Base-by-base conservation (phyloP, 2,329 filamentous ascomycete species). In the Pestalotiopsis sp. region DNA sequence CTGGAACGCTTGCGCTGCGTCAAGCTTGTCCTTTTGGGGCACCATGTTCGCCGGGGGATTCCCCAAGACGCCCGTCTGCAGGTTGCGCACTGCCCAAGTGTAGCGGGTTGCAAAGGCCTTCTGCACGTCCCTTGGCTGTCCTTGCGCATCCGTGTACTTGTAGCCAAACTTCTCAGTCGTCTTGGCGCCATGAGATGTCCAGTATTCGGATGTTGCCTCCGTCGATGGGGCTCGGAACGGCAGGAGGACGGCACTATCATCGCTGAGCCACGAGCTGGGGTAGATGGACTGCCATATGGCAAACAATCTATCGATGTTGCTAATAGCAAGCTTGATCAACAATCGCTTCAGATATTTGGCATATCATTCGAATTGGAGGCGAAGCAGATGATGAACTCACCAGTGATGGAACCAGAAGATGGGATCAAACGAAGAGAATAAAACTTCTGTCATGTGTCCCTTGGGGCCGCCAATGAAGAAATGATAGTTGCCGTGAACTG, bases 211-310 rank as follows among this genome's bases (percentile, higher is more conserved):
- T 4, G 57, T 25, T 1, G 3, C 57, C 3, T 27, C 11, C 13
- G 14, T 31, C 1, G 23, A 20, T 4, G 23, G 27, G 25, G 57
- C 57, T 3, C 57, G 23, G 61, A 45, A 68, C 13, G 66, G 63
- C 13, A 61, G 31, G 3, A 39, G 41, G 23, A 31, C 23, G 17
- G 38, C 66, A 3, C n/a, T 13, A 23, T 64, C 59, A 20, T 62
- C 39, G 13, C 36, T 38, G 23, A 23, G n/a, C 68, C 68, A 69
- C 6, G 56, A 61, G 45, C 67, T 66, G 17, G 73, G 74, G 64
- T 75, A 70, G 20, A 72, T 63, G 9, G 74, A 73, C 65, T 76
- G 75, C 73, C 74, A 76, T 27, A 76, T 73, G 4, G 75, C 74
- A n/a, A 70, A 66, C 64, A 76, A 64, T 27, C 75, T 72, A 62